A percentile compares a stretch with the other conserved stretches of the same genome.
Conservation (phyloP, 2,329 filamentous ascomycete genomes). For the Sarocladium strictum region DNA sequence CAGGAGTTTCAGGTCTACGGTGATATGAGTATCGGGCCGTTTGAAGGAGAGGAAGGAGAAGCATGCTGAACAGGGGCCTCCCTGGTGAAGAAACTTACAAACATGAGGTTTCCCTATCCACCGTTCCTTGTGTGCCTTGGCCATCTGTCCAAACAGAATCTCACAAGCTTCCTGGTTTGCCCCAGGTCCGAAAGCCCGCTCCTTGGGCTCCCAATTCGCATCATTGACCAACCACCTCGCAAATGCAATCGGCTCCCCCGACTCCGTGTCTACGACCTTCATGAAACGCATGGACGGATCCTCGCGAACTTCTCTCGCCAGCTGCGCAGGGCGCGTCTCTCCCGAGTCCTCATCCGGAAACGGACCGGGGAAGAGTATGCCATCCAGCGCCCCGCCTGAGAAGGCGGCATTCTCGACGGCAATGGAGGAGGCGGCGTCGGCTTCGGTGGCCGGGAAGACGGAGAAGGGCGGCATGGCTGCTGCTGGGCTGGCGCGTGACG, state of each 20-base stretch:
- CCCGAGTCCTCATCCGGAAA: conserved; percentile 13
- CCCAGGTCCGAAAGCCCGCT: conserved; percentile 21
- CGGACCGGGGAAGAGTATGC: conserved; percentile 25
- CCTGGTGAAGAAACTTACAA: conserved; percentile 27
- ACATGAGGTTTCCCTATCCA: conserved; percentile 26
- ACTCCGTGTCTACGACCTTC: conserved; percentile 29
- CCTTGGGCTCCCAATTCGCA: conserved; percentile 17
- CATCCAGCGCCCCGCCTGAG: conserved; percentile 22
- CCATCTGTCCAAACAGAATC: conserved; percentile 25
- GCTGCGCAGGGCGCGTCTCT: conserved; percentile 16
- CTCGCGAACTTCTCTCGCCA: conserved; percentile 16
- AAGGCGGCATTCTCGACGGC: conserved; percentile 33
- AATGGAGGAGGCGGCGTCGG: conserved; percentile 28
- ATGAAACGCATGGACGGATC: conserved; percentile 26
- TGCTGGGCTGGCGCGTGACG: no score
- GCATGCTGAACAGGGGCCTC: no score
- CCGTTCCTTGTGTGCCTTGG: conserved; percentile 22
- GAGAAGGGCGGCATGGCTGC: conserved; percentile 30
- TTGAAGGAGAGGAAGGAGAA: no score
- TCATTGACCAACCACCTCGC: conserved; percentile 29
- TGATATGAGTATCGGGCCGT: not conserved
- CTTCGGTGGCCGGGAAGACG: conserved; percentile 26
- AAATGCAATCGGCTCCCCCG: conserved; percentile 29
- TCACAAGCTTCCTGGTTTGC: conserved; percentile 27
- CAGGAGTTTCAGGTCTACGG: conserved; percentile 30